Percentiles rank a stretch among this genome's conserved stretches.
Conservation (phyloP, 495 filamentous ascomycete genomes). For the Penicillium turbatum region DNA sequence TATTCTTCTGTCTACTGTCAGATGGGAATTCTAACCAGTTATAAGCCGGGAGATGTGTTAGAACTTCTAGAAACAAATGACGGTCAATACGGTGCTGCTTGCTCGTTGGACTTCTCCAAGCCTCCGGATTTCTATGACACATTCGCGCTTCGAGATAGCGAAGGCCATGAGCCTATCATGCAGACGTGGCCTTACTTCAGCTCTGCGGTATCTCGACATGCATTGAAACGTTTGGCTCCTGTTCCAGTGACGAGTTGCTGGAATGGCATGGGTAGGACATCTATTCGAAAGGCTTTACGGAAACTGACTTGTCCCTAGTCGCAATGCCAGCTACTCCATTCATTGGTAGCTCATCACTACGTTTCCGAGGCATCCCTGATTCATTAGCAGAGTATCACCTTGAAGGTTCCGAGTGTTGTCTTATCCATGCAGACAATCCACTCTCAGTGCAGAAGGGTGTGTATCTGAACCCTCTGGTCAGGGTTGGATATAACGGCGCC, state of each 20-base stretch:
- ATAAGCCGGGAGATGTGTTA: conserved; percentile 57
- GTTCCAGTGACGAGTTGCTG: conserved; percentile 75
- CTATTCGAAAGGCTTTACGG: neutral
- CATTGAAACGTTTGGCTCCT: conserved; percentile 50
- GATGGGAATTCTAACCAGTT: neutral
- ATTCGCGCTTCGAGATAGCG: conserved; percentile 72
- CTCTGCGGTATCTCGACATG: conserved; percentile 52
- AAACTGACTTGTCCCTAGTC: conserved; percentile 31
- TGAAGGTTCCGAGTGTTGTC: conserved; percentile 78
- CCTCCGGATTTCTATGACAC: conserved; percentile 75
- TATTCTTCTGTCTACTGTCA: neutral
- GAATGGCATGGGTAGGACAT: conserved; percentile 66
- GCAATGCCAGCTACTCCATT: conserved; percentile 58
- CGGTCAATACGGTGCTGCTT: conserved; percentile 74
- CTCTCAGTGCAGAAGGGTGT: conserved; percentile 53
- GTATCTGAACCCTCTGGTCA: conserved; percentile 72
- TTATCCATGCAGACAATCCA: conserved; percentile 74
- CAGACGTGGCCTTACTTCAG: conserved; percentile 78
- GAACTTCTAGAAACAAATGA: conserved; percentile 67
- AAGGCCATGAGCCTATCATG: conserved; percentile 57
- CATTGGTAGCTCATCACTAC: conserved; percentile 39
- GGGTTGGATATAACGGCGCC: conserved; percentile 62
- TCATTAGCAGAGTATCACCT: conserved; percentile 62
- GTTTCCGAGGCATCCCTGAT: conserved; percentile 70
- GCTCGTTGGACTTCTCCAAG: conserved; percentile 70